Base-by-base conservation (phyloP, 2,329 filamentous ascomycete species). In the Neonectria faginata region DNA sequence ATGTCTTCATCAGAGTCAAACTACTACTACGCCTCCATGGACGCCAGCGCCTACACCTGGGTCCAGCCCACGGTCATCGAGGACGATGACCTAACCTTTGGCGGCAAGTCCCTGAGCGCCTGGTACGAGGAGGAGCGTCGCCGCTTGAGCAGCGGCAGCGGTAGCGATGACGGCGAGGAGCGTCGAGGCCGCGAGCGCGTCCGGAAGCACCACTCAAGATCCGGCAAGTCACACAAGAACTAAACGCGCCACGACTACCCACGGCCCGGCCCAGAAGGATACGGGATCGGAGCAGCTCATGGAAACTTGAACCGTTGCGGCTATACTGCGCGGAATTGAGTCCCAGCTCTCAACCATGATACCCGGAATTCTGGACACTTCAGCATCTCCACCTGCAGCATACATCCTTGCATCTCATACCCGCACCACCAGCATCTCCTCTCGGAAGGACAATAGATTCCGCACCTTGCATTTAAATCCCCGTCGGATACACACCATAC, bases 61-160 rank as follows among this genome's bases (percentile, higher is more conserved):
- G 82, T 86, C 67, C 80, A 84, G 58, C 82, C 84, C 36, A 88
- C 84, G 53, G 79, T 86, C 65, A 89, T 89, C 70, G 86, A 89
- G 60, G 86, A 89, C 72, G 86, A 88, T 61, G 86, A 89, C 67
- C 79, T 89, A 41, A 88, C 83, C 75, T 89, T 88, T 70, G 85
- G 86, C 60, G 86, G 86, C 70, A 89, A 88, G 81, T 81, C 85
- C 42, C 76, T 89, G 45, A 86, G 85, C 74, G 78, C 82, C 16
- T 88, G 86, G 86, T 87, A 89, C 74, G 86, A 89, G 76, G 86
- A 89, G 78, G 85, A 87, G 67, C 80, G 84, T 45, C 77, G 81
- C 54, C 78, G 81, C 18, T 74, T 82, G 55, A 83, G 79, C 76
- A 76, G 74, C 59, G 75, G 79, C 74, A 76, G 74, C 61, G 75